These are phyloP conservation scores for Paecilomyces formosus DNA, from an alignment of 2,329 filamentous ascomycete species.

Conservation along the genomic window DNA sequence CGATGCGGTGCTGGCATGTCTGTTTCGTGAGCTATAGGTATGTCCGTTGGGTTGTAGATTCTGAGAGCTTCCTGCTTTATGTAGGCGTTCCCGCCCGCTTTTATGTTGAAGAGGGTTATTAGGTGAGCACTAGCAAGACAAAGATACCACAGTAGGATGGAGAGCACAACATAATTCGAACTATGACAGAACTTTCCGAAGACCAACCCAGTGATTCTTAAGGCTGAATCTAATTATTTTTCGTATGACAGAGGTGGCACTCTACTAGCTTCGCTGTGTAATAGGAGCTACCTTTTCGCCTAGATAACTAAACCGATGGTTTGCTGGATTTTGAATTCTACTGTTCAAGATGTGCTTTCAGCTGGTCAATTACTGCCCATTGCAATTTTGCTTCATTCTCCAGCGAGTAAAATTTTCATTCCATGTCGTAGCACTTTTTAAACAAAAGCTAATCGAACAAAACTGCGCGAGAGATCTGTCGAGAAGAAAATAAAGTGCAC, in stretches of 20 bases:
- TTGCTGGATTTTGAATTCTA: no score
- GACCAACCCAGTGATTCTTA: no score
- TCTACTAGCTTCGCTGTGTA: no score
- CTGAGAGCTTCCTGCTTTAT: background rate
- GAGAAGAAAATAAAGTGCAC: background rate
- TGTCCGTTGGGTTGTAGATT: background rate
- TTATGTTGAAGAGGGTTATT: background rate
- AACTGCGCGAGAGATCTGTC: background rate
- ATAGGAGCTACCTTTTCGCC: no score
- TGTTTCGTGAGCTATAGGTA: background rate
- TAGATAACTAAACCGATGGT: no score
- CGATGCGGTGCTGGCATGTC: constrained; percentile 3
- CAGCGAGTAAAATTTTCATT: no score
- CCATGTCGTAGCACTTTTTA: background rate
- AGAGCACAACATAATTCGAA: background rate
- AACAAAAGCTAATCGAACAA: background rate
- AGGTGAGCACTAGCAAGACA: background rate
- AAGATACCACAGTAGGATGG: no score
- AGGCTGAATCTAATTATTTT: no score
- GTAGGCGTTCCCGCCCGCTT: background rate
- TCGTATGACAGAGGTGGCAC: no score
- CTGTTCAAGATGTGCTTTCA: no score
- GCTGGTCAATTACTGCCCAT: no score
- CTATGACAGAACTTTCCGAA: background rate
- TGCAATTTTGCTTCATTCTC: no score